These are phyloP conservation scores for Aspergillus haitiensis DNA, from an alignment of 495 filamentous ascomycete genomes.

Conservation along the genomic window DNA sequence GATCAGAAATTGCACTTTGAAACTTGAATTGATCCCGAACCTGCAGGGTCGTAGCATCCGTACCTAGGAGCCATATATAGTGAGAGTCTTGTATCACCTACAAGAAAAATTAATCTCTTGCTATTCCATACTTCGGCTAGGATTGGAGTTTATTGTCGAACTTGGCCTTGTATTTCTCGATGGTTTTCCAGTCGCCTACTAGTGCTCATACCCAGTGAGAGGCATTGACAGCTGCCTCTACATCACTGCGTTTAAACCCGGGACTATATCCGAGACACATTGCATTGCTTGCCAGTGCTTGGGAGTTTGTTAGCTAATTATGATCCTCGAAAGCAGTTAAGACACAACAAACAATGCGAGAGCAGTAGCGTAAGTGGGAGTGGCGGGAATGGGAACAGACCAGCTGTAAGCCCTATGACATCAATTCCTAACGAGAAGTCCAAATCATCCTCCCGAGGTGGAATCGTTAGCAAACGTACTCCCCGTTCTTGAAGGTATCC, in stretches of 20 bases:
- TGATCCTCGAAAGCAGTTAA: no score
- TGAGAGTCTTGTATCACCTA: no score
- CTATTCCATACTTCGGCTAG: no score
- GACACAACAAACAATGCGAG: background rate
- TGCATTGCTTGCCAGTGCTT: background rate
- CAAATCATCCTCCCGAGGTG: background rate
- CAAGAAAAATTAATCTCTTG: no score
- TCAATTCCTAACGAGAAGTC: background rate
- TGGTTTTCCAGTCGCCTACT: no score
- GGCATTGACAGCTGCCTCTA: background rate
- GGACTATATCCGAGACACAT: slow-evolving; percentile 9
- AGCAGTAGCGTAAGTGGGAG: background rate
- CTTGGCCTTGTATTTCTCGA: no score
- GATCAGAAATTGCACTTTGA: no score
- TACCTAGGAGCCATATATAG: no score
- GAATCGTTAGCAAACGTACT: background rate
- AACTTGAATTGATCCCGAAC: no score
- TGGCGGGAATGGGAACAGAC: background rate
- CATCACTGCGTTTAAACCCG: background rate
- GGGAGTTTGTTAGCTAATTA: background rate
- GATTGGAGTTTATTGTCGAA: no score
- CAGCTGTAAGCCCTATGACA: background rate
- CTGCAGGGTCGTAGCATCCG: no score
- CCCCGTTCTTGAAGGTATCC: slow-evolving; percentile 6
- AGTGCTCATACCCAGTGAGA: no score